Conservation (phyloP, 805 yeast genomes). For the Candida ascalaphidarum region DNA sequence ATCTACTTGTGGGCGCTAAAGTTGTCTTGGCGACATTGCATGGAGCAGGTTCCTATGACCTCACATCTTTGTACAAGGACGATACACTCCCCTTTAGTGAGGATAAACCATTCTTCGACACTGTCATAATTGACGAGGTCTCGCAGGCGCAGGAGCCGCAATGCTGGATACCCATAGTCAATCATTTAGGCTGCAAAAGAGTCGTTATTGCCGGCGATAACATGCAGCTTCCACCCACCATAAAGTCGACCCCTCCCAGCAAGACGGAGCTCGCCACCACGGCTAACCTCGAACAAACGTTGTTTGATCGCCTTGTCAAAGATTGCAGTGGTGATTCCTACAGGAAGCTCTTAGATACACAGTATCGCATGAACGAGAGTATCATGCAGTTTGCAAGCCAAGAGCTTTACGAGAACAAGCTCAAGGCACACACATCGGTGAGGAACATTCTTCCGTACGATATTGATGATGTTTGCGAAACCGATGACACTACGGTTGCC, state of each 20-base stretch:
- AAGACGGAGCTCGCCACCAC: constrained; percentile 20
- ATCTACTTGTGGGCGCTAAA: constrained; percentile 49
- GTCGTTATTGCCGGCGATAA: constrained; percentile 89
- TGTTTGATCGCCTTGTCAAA: constrained; percentile 69
- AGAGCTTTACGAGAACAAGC: constrained; percentile 52
- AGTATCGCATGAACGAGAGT: constrained; percentile 76
- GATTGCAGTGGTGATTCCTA: constrained; percentile 35
- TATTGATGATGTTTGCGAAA: constrained; percentile 30
- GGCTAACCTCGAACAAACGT: constrained; percentile 50
- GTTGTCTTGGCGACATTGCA: constrained; percentile 82
- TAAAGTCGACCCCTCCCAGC: too few species aligned
- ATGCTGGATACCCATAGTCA: constrained; percentile 88
- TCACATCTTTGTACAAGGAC: constrained; percentile 43
- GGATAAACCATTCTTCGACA: constrained; percentile 48
- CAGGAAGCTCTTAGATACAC: constrained; percentile 58
- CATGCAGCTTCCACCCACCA: constrained; percentile 85
- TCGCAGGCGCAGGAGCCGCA: constrained; percentile 93
- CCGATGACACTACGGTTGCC: constrained; percentile 49
- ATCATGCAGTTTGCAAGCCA: constrained; percentile 76
- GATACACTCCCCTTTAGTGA: constrained; percentile 6
- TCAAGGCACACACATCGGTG: constrained; percentile 58
- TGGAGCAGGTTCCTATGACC: constrained; percentile 72
- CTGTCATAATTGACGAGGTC: constrained; percentile 89
- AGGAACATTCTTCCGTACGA: constrained; percentile 44
- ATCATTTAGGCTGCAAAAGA: constrained; percentile 47